Evolutionary conservation across 257 asterid genomes (phyloP).

Genomic region (Gentiana dahurica): DNA sequence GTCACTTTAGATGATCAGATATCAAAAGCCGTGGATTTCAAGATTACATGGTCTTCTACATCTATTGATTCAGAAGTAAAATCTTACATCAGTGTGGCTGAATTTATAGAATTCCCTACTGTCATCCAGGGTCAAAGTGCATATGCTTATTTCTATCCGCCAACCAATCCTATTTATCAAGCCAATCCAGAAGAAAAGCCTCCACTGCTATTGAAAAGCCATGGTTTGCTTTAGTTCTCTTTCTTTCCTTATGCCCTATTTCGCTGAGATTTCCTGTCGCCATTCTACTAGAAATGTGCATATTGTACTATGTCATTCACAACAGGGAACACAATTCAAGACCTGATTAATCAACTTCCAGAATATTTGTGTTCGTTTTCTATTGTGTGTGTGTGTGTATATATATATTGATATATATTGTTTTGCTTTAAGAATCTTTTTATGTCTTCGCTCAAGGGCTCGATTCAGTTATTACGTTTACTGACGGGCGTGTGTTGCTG

Average conservation of each 20-base stretch:
- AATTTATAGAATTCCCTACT: conserved; percentile 80
- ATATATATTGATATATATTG: too few species aligned
- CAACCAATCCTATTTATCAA: conserved; percentile 67
- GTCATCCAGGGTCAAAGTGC: conserved; percentile 79
- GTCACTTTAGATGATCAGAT: conserved; percentile 61
- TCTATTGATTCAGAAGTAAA: conserved; percentile 29
- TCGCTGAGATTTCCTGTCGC: not conserved
- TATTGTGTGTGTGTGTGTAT: too few species aligned
- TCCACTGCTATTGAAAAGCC: conserved; percentile 85
- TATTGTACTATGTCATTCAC: not conserved
- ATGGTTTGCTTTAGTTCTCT: conserved; percentile 35
- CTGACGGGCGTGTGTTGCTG: too few species aligned
- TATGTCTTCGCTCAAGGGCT: too few species aligned
- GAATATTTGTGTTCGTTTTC: too few species aligned
- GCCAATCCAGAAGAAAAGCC: conserved; percentile 69
- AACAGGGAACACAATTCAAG: too few species aligned
- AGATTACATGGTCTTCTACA: conserved; percentile 68
- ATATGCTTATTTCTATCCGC: conserved; percentile 90
- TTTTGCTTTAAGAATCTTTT: too few species aligned
- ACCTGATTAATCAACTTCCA: too few species aligned
- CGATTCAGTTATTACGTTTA: too few species aligned
- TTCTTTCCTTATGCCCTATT: not conserved
- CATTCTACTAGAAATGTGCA: not conserved
- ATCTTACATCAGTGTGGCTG: conserved; percentile 63
- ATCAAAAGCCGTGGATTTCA: conserved; percentile 51